phyloP scores from a whole-genome alignment of 106 monocot species.

The Platanthera guangdongensis region DNA sequence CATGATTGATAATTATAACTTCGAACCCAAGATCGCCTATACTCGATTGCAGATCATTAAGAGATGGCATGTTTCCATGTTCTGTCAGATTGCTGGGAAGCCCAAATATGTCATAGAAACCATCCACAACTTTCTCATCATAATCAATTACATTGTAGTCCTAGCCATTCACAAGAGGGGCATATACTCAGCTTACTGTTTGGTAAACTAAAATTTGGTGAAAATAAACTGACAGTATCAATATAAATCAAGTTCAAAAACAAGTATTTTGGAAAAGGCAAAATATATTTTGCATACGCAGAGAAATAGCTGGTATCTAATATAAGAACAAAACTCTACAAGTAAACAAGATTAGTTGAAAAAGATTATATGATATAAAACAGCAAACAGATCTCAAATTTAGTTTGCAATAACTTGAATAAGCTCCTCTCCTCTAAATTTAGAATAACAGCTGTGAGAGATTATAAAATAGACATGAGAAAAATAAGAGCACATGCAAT shows the following conservation, averaged over 20 bases:
- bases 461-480: background rate
- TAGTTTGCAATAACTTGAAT: background rate
- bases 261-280: background rate
- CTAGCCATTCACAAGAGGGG: conserved; percentile 20
- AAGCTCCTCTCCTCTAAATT: background rate
- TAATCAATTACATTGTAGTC: conserved; percentile 97
- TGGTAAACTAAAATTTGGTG: background rate
- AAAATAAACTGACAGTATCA: background rate
- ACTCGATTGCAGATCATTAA: conserved; percentile 70
- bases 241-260: background rate
- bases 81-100: conserved; percentile 31
- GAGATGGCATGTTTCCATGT: conserved; percentile 64
- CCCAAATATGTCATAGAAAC: conserved; percentile 87
- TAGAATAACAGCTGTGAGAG: background rate
- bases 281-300: background rate
- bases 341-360: background rate
- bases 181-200: background rate
- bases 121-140: conserved; percentile 79
- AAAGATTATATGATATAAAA: background rate
- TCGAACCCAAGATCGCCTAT: conserved; percentile 96
- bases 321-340: background rate
- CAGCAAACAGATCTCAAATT: background rate
- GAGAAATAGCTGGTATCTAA: background rate
- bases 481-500: background rate
- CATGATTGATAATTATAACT: conserved; percentile 79